Conservation (phyloP, 164 flowering plant species). For the Liquidambar formosana region DNA sequence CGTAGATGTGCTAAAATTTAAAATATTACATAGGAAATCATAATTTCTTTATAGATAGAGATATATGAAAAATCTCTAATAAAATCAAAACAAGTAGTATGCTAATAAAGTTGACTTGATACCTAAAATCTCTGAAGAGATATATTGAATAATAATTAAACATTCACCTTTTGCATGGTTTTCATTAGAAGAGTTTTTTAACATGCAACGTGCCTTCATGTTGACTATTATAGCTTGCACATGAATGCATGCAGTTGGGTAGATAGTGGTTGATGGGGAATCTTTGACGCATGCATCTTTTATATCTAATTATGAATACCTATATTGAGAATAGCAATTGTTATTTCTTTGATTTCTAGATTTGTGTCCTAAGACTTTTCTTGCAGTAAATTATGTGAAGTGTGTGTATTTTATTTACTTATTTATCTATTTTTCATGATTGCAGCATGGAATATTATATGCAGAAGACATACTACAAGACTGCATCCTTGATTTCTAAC, state of each 20-base stretch:
- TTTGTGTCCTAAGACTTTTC: not conserved
- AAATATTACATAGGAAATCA: too few relatives aligned
- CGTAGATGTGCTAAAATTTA: too few relatives aligned
- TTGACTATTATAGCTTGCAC: not conserved
- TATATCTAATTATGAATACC: not conserved
- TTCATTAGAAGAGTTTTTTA: too few relatives aligned
- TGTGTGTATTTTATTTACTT: not conserved
- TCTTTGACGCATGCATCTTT: not conserved
- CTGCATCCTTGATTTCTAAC: constrained; percentile 91
- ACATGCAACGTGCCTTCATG: too few relatives aligned
- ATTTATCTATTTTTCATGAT: constrained; percentile 8
- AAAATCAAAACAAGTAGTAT: too few relatives aligned
- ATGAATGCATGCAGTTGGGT: not conserved
- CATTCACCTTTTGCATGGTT: too few relatives aligned
- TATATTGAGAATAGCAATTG: not conserved
- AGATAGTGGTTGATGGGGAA: not conserved
- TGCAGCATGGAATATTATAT: constrained; percentile 95
- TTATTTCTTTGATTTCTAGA: not conserved
- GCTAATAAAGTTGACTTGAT: too few relatives aligned
- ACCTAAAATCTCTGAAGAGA: too few relatives aligned
- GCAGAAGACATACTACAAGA: constrained; percentile 94
- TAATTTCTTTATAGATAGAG: too few relatives aligned
- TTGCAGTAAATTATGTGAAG: not conserved
- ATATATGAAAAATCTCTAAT: too few relatives aligned
- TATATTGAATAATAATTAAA: too few relatives aligned